These are phyloP conservation scores for Penicillium canariense DNA, from an alignment of 495 filamentous ascomycete genomes.

Conservation along the genomic window DNA sequence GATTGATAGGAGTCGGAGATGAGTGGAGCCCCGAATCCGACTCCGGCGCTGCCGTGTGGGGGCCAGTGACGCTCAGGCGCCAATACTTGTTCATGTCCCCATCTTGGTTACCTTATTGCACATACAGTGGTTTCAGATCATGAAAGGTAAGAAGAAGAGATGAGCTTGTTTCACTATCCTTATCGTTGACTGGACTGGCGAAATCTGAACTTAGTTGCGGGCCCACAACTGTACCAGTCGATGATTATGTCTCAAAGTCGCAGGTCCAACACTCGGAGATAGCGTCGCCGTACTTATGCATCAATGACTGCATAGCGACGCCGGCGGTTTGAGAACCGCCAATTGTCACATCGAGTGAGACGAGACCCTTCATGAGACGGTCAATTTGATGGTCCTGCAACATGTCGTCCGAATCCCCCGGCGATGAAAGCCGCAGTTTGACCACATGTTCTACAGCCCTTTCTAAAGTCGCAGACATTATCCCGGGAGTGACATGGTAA, in stretches of 20 bases:
- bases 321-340: constrained; percentile 25
- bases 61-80: too few species aligned
- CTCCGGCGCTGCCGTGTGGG: background rate
- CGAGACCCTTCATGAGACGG: constrained; percentile 19
- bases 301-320: constrained; percentile 5
- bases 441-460: constrained; percentile 23
- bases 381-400: constrained; percentile 20
- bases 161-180: too few species aligned
- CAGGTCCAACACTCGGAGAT: constrained; percentile 27
- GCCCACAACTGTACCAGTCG: too few species aligned
- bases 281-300: constrained; percentile 22
- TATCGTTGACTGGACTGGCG: too few species aligned
- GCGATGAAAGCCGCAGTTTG: too few species aligned
- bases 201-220: too few species aligned
- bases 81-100: too few species aligned
- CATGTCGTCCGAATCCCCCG: too few species aligned
- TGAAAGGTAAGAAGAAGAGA: too few species aligned
- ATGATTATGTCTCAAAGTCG: constrained; percentile 12
- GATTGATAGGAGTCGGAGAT: background rate
- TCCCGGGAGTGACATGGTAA: constrained; percentile 25
- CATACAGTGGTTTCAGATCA: too few species aligned
- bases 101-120: too few species aligned
- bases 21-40: background rate
- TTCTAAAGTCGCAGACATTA: constrained; percentile 18
- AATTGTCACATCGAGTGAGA: constrained; percentile 25